phyloP scores from a whole-genome alignment of 202 grass and related monocot genomes.

The Carex sylvatica region DNA sequence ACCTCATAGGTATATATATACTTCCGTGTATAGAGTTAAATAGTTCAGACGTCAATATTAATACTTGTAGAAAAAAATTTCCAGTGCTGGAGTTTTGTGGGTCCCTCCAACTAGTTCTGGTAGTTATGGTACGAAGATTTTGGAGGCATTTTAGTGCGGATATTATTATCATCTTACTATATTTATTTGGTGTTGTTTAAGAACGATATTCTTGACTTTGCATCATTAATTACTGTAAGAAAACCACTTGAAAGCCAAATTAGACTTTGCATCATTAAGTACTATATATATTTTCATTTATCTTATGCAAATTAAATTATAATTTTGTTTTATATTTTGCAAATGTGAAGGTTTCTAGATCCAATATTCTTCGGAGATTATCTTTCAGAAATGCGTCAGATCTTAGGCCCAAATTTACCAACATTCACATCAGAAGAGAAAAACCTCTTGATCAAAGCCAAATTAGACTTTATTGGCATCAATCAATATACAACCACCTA shows the following conservation, averaged over 20 bases:
- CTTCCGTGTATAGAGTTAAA: no score
- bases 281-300: not conserved
- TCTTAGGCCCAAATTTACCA: slow-evolving; percentile 43
- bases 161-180: not conserved
- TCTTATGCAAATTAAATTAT: not conserved
- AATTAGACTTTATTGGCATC: slow-evolving; percentile 64
- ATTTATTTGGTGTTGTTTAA: not conserved
- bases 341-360: slow-evolving; percentile 47
- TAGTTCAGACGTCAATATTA: no score
- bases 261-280: not conserved
- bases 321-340: not conserved
- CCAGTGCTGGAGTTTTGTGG: no score
- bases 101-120: no score
- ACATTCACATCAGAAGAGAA: slow-evolving; percentile 47
- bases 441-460: slow-evolving; percentile 27
- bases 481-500: slow-evolving; percentile 55
- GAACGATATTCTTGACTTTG: not conserved
- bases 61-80: no score
- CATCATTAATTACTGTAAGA: not conserved
- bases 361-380: slow-evolving; percentile 59
- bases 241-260: no score
- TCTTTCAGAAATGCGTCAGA: slow-evolving; percentile 44
- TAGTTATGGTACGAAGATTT: no score
- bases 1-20: no score
- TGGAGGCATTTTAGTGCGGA: no score